A percentile compares a stretch with the other conserved stretches of the same genome.
Evolutionary conservation across 179 eudicot genomes (phyloP).

Genomic region (Gypsophila paniculata): DNA sequence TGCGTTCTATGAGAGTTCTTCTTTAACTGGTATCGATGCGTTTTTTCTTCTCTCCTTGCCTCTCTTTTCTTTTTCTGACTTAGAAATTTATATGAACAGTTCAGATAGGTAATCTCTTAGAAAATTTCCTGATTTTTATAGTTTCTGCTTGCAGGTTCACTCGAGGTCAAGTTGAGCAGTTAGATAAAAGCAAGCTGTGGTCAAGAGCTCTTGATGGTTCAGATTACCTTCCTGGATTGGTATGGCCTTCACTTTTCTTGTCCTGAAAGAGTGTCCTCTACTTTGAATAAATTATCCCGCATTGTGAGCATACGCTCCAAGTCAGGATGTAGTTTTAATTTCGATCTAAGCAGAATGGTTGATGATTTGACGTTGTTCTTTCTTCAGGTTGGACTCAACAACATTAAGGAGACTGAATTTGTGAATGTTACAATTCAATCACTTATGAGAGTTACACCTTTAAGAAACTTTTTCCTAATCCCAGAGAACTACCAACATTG

Average conservation of each 20-base stretch:
- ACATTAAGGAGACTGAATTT: constrained; percentile 88
- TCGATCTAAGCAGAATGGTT: constrained; percentile 8
- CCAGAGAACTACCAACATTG: constrained; percentile 81
- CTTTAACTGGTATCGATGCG: too few species aligned
- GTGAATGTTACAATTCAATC: constrained; percentile 94
- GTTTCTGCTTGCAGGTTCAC: constrained; percentile 44
- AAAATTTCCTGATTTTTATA: constrained; percentile 6
- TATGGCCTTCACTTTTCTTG: constrained; percentile 20
- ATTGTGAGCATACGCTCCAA: background rate
- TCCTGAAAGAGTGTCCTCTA: background rate
- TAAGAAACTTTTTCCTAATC: constrained; percentile 88
- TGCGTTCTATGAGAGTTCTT: background rate
- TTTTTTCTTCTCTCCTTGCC: background rate
- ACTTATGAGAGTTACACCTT: constrained; percentile 90
- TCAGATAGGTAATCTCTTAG: background rate
- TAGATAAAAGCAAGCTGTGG: constrained; percentile 79
- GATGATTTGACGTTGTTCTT: background rate
- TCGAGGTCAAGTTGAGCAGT: constrained; percentile 58
- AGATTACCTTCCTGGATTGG: constrained; percentile 97
- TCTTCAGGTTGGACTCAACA: constrained; percentile 84
- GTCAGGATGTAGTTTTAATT: background rate
- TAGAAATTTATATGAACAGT: background rate
- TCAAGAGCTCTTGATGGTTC: constrained; percentile 99
- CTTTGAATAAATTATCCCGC: background rate
- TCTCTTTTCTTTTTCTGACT: background rate